Evolutionary conservation across 495 filamentous ascomycete genomes (phyloP), one percentile per base, ranked within the genome.

Genomic region (Friedmanniomyces simplex): DNA sequence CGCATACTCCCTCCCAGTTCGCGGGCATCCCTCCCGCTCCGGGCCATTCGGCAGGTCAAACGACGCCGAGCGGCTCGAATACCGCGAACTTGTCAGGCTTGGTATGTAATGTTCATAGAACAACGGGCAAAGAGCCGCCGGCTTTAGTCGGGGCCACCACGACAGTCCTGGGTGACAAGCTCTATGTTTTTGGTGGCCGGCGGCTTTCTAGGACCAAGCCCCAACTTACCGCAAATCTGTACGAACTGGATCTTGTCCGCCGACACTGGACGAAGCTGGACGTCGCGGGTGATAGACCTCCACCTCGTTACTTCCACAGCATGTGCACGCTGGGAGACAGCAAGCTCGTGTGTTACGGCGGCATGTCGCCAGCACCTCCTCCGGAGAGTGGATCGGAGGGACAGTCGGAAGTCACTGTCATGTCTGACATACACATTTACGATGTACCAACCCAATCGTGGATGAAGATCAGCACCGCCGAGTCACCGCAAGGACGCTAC

Each of bases 391-490:
- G 22, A 5, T 76, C 79, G 59, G 89, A 91, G 47, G 72, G 82
- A 25, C 88, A 93, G 61, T 83, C 88, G 25, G 93, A 96, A 68
- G 87, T 96, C 8, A 83, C 91, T 5, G 93, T 98, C 54, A 95
- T 97, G 89, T 94, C 90, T 10, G 93, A 98, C 74, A 91, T 98
- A 54, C 88, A 96, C 69, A 89, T 98, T 7, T 96, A 86, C 66
- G 93, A 98, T 67, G 88, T 93, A n/a, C 77, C 81, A 7, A 84
- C 87, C 0, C 83, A 79, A 61, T 84, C 80, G 32, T 98, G 93
- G 93, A 90, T 85, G 41, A 88, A 81, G 30, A 83, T 98, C 52
- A 46, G 37, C 36, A 56, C 88, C 0, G 74, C 78, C 49, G 88
- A 96, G 52, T 79, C 89, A 0, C 94, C 94, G 0, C 89, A 96